These are phyloP conservation scores for Fraxinus latifolia DNA, from an alignment of 305 asterid genomes.

Conservation along the genomic window DNA sequence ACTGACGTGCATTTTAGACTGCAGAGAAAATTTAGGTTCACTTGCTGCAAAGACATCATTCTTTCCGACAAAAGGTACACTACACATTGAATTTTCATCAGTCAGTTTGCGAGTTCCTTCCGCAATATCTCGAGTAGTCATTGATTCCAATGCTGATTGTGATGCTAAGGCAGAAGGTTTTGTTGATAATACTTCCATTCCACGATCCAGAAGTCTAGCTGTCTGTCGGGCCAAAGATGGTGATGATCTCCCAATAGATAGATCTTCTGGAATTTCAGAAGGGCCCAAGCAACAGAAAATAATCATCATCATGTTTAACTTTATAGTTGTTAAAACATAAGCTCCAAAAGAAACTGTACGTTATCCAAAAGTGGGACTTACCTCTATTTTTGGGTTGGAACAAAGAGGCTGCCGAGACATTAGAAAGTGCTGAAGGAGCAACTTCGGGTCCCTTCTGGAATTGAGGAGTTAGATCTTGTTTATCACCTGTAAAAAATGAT, in stretches of 20 bases:
- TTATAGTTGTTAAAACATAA: conserved; percentile 8
- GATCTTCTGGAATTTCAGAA: conserved; percentile 37
- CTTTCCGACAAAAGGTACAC: conserved; percentile 27
- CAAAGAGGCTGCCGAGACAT: conserved; percentile 33
- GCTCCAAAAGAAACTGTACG: background rate
- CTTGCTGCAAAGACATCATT: conserved; percentile 28
- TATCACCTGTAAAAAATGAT: conserved; percentile 40
- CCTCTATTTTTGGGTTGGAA: conserved; percentile 50
- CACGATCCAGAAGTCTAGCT: conserved; percentile 35
- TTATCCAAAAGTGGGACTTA: conserved; percentile 28
- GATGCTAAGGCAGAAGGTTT: conserved; percentile 27
- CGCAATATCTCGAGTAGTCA: conserved; percentile 29
- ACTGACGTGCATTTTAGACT: conserved; percentile 33
- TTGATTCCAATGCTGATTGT: conserved; percentile 31
- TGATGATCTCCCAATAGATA: conserved; percentile 29
- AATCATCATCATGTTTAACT: conserved; percentile 5
- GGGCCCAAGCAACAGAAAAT: conserved; percentile 35
- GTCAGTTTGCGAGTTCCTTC: conserved; percentile 27
- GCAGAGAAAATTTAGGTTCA: conserved; percentile 35
- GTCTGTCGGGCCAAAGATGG: conserved; percentile 38
- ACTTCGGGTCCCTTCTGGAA: conserved; percentile 39
- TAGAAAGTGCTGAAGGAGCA: conserved; percentile 34
- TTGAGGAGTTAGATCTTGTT: conserved; percentile 44
- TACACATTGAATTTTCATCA: conserved; percentile 37
- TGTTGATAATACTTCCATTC: conserved; percentile 31